Base-by-base conservation (phyloP, 305 asterid genomes). In the Nicotiana rustica region DNA sequence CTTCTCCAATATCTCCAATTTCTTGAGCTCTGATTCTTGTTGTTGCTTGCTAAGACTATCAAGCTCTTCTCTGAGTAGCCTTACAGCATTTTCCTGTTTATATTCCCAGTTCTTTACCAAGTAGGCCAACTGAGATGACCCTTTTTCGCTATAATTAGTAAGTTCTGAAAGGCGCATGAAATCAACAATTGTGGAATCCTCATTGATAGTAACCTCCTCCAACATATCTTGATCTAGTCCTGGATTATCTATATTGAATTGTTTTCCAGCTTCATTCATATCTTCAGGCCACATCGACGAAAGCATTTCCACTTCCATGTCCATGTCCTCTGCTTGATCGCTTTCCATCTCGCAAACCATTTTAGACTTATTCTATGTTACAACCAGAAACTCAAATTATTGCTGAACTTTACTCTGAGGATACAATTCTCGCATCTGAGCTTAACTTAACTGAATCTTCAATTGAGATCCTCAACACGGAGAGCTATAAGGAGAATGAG, bases 221-320 rank as follows among this genome's bases (percentile, higher is more conserved):
- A 95, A 86, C 98, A 95, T 91, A 77, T 94, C 99, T 81, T 89
- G 91, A 85, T 94, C 96, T 14, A 87, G 88, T 35, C 92, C 91
- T 10, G 98, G 97, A 77, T 84, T 86, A 82, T 95, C 99, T 0
- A 95, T 87, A 19, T 94, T 94, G 93, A 94, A 95, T 68, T 92
- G 97, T 64, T 93, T 87, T 10, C 98, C 97, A 5, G 90, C 97
- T 78, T 92, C 98, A 21, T 93, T 94, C 69, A 94, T 93, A 84
- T 93, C 96, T 80, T 95, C 98, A 17, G 98, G 99, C 99, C 99
- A 95, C 99, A 95, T 95, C 9, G 98, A 95, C 14, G 97, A 87
- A 18, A 95, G 93, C 86, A 93, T 82, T 84, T 88, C 97, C 14
- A 91, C 81, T 59, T 95, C 98, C 93, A 88, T 89, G 19, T 95